Base-by-base conservation (phyloP, 2,329 filamentous ascomycete genomes). In the Penicillium sumatraense region DNA sequence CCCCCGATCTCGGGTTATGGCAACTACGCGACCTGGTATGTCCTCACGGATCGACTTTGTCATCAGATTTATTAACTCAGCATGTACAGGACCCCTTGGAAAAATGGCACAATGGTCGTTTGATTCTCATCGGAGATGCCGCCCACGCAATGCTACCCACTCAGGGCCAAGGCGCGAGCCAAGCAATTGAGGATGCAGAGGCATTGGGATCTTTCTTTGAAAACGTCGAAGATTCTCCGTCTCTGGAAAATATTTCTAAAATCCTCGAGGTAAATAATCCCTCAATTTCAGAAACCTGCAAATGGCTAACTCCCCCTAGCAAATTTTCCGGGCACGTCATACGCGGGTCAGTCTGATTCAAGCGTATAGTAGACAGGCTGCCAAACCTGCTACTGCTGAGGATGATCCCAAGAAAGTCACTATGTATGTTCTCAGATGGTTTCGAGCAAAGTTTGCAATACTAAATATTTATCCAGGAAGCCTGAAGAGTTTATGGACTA, bases 151-250 rank as follows among this genome's bases (percentile, higher is more conserved):
- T 62, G 59, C 36, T 59, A 7, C 59, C 59, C 3, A 62, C 57
- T 21, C 59, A 62, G 66, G 49, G 70, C 61, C 56, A 74, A 71
- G 26, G 59, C 46, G 33, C 64, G 46, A 53, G 58, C 61, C 59
- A 79, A 74, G 53, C 73, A 74, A 24, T 83, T 80, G 29, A 82
- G 79, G 14, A 78, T 64, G 35, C 85, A 80, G 51, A 86, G 27
- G 57, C 52, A 11, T 20, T 62, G 11, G 58, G 58, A 2, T 54
- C 58, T 8, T 61, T 58, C 18, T 61, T 61, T 5, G 48, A 58
- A 21, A 46, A 36, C 2, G 29, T 61, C 9, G 13, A 4, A 2
- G 50, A 58, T 6, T 3, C 53, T n/a, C 58, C 56, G 2, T 41
- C 50, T 2, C 10, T 24, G 1, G 48, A 61, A 10, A n/a, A 2